Percentiles rank a stretch among this genome's conserved stretches.
Evolutionary conservation across 2,329 filamentous ascomycete species (phyloP).

Genomic region (Dactylella cylindrospora): DNA sequence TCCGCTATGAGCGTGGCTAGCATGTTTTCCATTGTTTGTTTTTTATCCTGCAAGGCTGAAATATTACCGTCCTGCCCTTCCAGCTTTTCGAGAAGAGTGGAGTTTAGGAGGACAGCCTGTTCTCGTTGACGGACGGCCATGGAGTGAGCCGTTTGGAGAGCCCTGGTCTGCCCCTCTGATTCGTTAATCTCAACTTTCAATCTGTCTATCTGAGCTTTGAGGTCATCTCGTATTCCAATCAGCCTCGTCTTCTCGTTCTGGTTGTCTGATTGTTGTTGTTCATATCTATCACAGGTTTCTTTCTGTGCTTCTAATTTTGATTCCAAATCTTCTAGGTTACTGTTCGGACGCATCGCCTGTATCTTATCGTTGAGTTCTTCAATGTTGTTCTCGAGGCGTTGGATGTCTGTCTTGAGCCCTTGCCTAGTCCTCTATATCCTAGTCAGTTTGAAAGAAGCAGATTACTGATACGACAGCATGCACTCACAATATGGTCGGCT

Average conservation of each 20-base stretch:
- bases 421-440: conserved; percentile 57
- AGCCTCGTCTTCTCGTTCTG: conserved; percentile 12
- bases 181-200: conserved; percentile 60
- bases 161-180: conserved; percentile 59
- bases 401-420: conserved; percentile 62
- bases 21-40: conserved; percentile 1
- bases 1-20: background rate
- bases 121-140: conserved; percentile 64
- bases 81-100: conserved; percentile 11
- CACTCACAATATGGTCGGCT: conserved; percentile 1
- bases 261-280: conserved; percentile 19
- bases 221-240: conserved; percentile 49
- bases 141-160: conserved; percentile 57
- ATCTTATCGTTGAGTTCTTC: conserved; percentile 66
- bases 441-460: background rate
- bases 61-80: conserved; percentile 5
- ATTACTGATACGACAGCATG: background rate
- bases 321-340: conserved; percentile 63
- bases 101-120: conserved; percentile 51
- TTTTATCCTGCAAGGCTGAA: background rate
- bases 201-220: conserved; percentile 51
- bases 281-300: conserved; percentile 12
- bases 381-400: conserved; percentile 61
- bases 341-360: conserved; percentile 64
- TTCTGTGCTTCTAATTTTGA: conserved; percentile 48